Evolutionary conservation across 1,284 basidiomycete genomes (phyloP).

Genomic region (Apiotrichum sp.): DNA sequence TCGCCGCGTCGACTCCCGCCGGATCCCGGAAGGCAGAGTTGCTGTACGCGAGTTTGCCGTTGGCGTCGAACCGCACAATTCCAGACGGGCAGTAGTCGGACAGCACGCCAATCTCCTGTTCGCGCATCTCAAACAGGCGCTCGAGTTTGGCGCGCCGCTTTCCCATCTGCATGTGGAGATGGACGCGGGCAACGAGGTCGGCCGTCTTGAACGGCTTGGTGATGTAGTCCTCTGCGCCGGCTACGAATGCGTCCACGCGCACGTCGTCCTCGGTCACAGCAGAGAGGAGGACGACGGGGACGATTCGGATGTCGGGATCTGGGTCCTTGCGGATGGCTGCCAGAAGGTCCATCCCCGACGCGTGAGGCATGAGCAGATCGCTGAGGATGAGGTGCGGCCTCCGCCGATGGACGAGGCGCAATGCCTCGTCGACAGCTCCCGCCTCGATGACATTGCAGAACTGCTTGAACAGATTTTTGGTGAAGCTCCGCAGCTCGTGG

Average conservation of each 20-base stretch:
- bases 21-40: conserved; percentile 32
- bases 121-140: conserved; percentile 28
- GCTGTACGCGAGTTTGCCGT: conserved; percentile 26
- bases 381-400: conserved; percentile 33
- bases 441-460: conserved; percentile 44
- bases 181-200: conserved; percentile 47
- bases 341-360: conserved; percentile 32
- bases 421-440: conserved; percentile 42
- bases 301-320: conserved; percentile 14
- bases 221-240: conserved; percentile 47
- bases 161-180: conserved; percentile 42
- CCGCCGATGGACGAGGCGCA: conserved; percentile 18
- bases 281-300: conserved; percentile 31
- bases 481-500: conserved; percentile 38
- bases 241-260: conserved; percentile 38
- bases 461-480: conserved; percentile 34
- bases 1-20: conserved; percentile 13
- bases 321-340: conserved; percentile 14
- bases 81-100: conserved; percentile 33
- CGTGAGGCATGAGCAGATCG: conserved; percentile 43
- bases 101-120: conserved; percentile 37
- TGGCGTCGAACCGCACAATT: conserved; percentile 30
- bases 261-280: conserved; percentile 32
- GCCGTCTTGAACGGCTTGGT: conserved; percentile 43
- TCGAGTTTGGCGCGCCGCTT: conserved; percentile 40